Base-by-base conservation (phyloP, 305 asterid species). In the Rubia occidens region DNA sequence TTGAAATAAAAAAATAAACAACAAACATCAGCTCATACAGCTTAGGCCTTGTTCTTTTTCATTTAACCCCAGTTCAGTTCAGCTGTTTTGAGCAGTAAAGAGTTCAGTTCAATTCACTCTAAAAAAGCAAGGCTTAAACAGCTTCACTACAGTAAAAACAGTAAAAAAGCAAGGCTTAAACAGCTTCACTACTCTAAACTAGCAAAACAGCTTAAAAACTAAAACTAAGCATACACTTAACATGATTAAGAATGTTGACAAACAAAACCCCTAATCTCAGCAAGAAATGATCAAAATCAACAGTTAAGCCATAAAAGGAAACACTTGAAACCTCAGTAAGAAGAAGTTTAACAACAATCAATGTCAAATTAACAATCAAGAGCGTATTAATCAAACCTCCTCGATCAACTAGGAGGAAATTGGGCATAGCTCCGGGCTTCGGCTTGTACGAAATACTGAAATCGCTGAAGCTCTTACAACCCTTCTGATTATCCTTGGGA, bases 351-450 rank as follows among this genome's bases (percentile, higher is more conserved):
- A n/a, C 53, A 32, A 64, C 7, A 17, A 21, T 32, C 49, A 26
- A 53, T 14, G 11, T 17, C 10, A 26, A 59, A 64, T 5, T 0
- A 59, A 29, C 15, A 5, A 65, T 32, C 37, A 26, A 11, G 21
- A 13, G 29, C 55, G 39, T 15, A 55, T 1, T 40, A 51, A 51
- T 20, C n/a, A 55, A 78, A 89, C 96, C 97, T 87, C 96, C 93
- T 56, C 96, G 91, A 81, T 91, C 99, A 78, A 89, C 86, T 21
- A 89, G 87, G 72, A 91, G 84, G 78, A 95, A 86, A 59, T 69
- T 83, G 65, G 99, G 99, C 85, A 88, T 76, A 72, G 96, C 91
- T 62, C 96, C 97, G 76, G 95, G 68, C 68, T 78, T 80, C 37
- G 91, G 74, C 84, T 89, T 91, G 77, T 84, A 85, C 62, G 96